phyloP scores from a whole-genome alignment of 2,329 filamentous ascomycete genomes.

The Penicillium sp. region DNA sequence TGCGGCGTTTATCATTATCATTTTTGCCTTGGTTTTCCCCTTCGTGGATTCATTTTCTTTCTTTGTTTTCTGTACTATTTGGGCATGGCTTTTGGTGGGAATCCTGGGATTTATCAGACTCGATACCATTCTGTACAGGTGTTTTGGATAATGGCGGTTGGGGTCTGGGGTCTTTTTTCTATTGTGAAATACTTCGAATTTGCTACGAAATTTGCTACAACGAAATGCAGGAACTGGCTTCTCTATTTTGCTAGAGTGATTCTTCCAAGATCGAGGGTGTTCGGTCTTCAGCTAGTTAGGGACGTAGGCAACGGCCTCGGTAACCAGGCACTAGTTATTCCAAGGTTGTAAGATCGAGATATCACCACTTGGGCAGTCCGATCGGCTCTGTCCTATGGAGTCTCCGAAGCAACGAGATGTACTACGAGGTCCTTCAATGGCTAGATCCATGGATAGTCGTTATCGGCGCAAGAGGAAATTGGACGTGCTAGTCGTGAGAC shows the following conservation, averaged over 20 bases:
- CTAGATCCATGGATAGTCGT: too few species aligned
- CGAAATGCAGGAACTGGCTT: conserved; percentile 18
- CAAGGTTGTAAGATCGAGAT: too few species aligned
- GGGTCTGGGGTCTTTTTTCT: conserved; percentile 8
- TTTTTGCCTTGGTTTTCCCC: conserved; percentile 16
- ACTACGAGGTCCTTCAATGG: too few species aligned
- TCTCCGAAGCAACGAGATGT: too few species aligned
- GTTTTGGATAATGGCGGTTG: conserved; percentile 24
- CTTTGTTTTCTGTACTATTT: conserved; percentile 25
- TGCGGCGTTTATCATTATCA: conserved; percentile 24
- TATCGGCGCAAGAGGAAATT: too few species aligned
- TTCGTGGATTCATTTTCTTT: conserved; percentile 12
- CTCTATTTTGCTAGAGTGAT: not conserved
- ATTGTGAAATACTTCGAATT: conserved; percentile 17
- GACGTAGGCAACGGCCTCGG: too few species aligned
- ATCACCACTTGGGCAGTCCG: too few species aligned
- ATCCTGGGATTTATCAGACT: conserved; percentile 29
- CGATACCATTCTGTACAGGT: conserved; percentile 40
- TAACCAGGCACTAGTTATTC: too few species aligned
- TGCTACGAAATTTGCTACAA: conserved; percentile 4
- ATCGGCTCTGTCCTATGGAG: too few species aligned
- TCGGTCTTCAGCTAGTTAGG: too few species aligned
- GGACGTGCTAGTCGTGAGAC: not conserved
- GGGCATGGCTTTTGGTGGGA: conserved; percentile 23
- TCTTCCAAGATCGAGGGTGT: not conserved